Conservation (phyloP, 768 basidiomycete genomes). For the Myochromella boudieri region DNA sequence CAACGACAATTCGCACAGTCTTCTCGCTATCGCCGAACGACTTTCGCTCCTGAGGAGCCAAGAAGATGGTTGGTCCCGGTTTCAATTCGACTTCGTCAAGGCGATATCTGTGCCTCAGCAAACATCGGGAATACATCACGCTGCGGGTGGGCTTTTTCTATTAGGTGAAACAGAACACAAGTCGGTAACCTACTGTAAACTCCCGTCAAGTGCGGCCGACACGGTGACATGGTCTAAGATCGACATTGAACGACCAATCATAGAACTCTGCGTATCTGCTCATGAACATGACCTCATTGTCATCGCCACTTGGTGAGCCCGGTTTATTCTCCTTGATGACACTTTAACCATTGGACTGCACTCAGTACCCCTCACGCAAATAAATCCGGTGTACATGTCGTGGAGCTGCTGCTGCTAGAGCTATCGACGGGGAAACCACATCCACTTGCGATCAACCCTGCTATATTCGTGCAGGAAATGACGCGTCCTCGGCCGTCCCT, state of each 20-base stretch:
- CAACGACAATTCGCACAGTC: slow-evolving; percentile 25
- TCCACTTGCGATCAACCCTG: slow-evolving; percentile 8
- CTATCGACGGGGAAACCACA: slow-evolving; percentile 2
- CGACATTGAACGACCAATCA: slow-evolving; percentile 24
- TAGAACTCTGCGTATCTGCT: slow-evolving; percentile 41
- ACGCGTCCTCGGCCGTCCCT: no score
- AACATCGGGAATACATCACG: slow-evolving; percentile 40
- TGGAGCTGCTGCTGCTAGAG: slow-evolving; percentile 1
- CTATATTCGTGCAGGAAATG: no score
- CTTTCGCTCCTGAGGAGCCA: slow-evolving; percentile 21
- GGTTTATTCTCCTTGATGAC: background rate
- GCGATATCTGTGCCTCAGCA: slow-evolving; percentile 24
- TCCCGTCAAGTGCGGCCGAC: slow-evolving; percentile 30
- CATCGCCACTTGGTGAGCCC: slow-evolving; percentile 36
- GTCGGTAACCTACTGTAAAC: slow-evolving; percentile 28
- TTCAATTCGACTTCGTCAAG: slow-evolving; percentile 23
- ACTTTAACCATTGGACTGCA: background rate
- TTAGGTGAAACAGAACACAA: slow-evolving; percentile 26
- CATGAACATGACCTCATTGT: slow-evolving; percentile 43
- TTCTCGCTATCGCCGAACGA: slow-evolving; percentile 18
- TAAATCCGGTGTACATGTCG: background rate
- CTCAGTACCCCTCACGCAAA: background rate
- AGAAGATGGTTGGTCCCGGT: slow-evolving; percentile 30
- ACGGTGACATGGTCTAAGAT: slow-evolving; percentile 26
- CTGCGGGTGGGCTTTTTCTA: slow-evolving; percentile 38